Evolutionary conservation across 352 stramenopile species (phyloP).

Genomic region (Phytophthora citricola): DNA sequence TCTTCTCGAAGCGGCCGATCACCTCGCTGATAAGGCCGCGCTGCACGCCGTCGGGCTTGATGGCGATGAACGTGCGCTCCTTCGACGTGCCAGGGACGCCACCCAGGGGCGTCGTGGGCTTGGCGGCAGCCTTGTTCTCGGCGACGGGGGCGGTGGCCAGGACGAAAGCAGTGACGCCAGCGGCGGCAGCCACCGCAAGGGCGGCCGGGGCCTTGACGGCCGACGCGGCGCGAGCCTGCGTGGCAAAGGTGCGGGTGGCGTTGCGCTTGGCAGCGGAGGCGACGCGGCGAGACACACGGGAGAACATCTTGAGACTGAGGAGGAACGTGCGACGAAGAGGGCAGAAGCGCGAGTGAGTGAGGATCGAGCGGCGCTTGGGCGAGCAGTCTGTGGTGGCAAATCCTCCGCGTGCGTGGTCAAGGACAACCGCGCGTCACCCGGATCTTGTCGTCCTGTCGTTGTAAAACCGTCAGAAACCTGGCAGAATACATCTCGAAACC

Average conservation of each 20-base stretch:
- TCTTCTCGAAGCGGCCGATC: slow-evolving; percentile 96
- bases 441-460: slow-evolving; percentile 30
- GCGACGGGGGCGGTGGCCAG: slow-evolving; percentile 48
- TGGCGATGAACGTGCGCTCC: slow-evolving; percentile 96
- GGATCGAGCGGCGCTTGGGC: slow-evolving; percentile 15
- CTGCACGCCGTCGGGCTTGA: slow-evolving; percentile 96
- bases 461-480: slow-evolving; percentile 16
- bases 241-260: slow-evolving; percentile 58
- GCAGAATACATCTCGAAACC: neutral
- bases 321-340: slow-evolving; percentile 34
- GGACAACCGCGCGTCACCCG: slow-evolving; percentile 15
- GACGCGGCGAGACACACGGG: slow-evolving; percentile 69
- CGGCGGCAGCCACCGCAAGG: slow-evolving; percentile 45
- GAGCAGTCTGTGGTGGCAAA: slow-evolving; percentile 25
- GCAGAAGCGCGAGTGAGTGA: slow-evolving; percentile 45
- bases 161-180: slow-evolving; percentile 57
- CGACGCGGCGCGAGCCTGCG: slow-evolving; percentile 50
- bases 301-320: slow-evolving; percentile 57
- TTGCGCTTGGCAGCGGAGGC: slow-evolving; percentile 69
- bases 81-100: slow-evolving; percentile 92
- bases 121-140: slow-evolving; percentile 52
- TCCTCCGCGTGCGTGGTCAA: slow-evolving; percentile 8
- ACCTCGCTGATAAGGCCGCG: slow-evolving; percentile 94
- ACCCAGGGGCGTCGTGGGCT: slow-evolving; percentile 55
- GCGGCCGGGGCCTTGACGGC: slow-evolving; percentile 41